Base-by-base conservation (phyloP, 208 protist genomes). In the Crithidia brevicula region DNA sequence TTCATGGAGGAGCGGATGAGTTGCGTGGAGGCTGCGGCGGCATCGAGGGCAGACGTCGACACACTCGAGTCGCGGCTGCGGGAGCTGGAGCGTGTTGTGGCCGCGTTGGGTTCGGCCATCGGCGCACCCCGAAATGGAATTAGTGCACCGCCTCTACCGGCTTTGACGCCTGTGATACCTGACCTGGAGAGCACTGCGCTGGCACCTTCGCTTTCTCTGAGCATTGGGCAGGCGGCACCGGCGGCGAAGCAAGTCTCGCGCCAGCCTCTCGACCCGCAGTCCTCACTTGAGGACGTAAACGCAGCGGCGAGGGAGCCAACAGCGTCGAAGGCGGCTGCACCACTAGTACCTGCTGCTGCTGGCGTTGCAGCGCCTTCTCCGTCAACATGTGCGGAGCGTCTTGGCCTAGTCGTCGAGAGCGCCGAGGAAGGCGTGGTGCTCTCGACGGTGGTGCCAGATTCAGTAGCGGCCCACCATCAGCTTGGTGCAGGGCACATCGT, bases 391-490 rank as follows among this genome's bases (percentile, higher is more conserved):
- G 47, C 62, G 6, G 71, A 71, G 43, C 77, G 67, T n/a, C 54
- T 83, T 1, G 71, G 67, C 20, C 61, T 83, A 5, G 13, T 22
- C 2, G 56, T 79, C 43, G 50, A 73, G 36, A 59, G 50, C 5
- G 67, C 38, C 0, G 72, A 64, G 54, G 76, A 86, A n/a, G 82
- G 85, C 23, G 52, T 92, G 13, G 71, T 79, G 51, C 67, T 92
- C 10, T 36, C 38, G 16, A 11, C 28, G 3, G 79, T 88, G 33
- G 34, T 16, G 18, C 50, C 71, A 18, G 67, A 61, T 38, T 92
- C 82, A 0, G 27, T 27, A 10, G 79, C 80, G 5, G 64, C 54
- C 10, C 31, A 50, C n/a, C 61, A 58, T 10, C 57, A 63, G 6
- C 59, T 92, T 13, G 20, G 46, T 9, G 52, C 56, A 15, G 82